phyloP scores from a whole-genome alignment of 495 filamentous ascomycete genomes.

The Lepraria neglecta region DNA sequence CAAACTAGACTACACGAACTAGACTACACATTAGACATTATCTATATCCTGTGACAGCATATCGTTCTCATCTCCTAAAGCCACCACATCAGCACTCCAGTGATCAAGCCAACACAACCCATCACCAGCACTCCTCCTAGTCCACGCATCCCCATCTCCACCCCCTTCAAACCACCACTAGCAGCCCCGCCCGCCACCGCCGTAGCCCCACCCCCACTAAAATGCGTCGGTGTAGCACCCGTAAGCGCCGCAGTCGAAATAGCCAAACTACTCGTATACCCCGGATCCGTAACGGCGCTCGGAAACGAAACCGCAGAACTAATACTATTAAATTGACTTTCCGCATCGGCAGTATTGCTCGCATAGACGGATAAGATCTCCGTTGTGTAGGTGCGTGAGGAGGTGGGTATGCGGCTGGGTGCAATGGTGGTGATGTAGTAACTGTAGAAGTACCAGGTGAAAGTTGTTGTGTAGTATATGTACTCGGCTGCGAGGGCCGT shows the following conservation, averaged over 20 bases:
- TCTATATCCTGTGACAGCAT: too few species aligned
- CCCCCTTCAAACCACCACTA: background rate
- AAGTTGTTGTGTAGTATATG: slow-evolving; percentile 19
- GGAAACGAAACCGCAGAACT: background rate
- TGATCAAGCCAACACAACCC: background rate
- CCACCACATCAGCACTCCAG: background rate
- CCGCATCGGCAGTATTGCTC: slow-evolving; percentile 19
- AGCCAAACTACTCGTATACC: background rate
- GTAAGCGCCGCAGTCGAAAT: background rate
- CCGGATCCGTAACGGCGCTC: slow-evolving; percentile 5
- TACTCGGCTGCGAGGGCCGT: slow-evolving; percentile 31
- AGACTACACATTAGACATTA: too few species aligned
- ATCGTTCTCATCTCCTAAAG: background rate
- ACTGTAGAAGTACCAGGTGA: slow-evolving; percentile 27
- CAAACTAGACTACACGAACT: too few species aligned
- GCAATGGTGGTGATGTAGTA: slow-evolving; percentile 24
- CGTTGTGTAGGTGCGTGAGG: slow-evolving; percentile 14
- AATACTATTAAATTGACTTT: slow-evolving; percentile 2
- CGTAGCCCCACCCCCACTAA: background rate
- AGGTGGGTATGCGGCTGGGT: slow-evolving; percentile 14
- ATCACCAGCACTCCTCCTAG: background rate
- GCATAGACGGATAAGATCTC: slow-evolving; percentile 21
- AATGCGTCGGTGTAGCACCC: background rate
- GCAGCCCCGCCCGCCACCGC: background rate
- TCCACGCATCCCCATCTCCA: background rate